Evolutionary conservation across 202 grass and related monocot genomes (phyloP), one percentile per base, ranked within the genome.

Genomic region (Panicum hallii): DNA sequence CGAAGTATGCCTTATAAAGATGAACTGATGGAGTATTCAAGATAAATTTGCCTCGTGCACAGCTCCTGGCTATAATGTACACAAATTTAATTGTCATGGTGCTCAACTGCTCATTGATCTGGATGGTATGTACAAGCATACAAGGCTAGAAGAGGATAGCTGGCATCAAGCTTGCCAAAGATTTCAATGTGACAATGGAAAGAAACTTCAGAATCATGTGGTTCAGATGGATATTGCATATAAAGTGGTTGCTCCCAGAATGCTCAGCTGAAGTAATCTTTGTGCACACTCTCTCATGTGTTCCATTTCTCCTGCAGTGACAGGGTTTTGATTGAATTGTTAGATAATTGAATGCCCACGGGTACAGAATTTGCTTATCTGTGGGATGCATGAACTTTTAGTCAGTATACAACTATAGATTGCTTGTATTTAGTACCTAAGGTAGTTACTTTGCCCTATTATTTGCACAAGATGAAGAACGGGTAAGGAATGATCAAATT

Each of bases 131-230:
- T 90, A 20, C 84, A 93, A 89, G 70, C 85, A 86, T 82, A 82
- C 80, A 87, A 90, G 84, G 36, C 36, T 38, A 38, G 36, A 38
- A 38, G 36, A 38, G 36, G 36, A 38, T 38, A 38, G 36, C 36
- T 38, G 36, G 36, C 36, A 38, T 38, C 36, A 38, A 32, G 72
- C 79, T 91, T 60, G 94, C 91, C 49, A 97, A 88, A 82, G 85
- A 93, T 97, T 93, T 97, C 13, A 80, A 84, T 75, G 66, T 40
- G 15, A 81, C 84, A 1, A 89, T 84, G 87, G 86, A 91, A 77
- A 82, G 20, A 90, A 93, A 63, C 85, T 86, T 90, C 87, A 91
- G 53, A 86, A 88, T 86, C 79, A 86, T 69, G 79, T 86, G 16
- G 87, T 85, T 86, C 89, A 97, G 82, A 84, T 79, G 54, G 87